Evolutionary conservation across 1,284 basidiomycete genomes (phyloP), one percentile per base, ranked within the genome.

Genomic region (Wallemia ichthyophaga): DNA sequence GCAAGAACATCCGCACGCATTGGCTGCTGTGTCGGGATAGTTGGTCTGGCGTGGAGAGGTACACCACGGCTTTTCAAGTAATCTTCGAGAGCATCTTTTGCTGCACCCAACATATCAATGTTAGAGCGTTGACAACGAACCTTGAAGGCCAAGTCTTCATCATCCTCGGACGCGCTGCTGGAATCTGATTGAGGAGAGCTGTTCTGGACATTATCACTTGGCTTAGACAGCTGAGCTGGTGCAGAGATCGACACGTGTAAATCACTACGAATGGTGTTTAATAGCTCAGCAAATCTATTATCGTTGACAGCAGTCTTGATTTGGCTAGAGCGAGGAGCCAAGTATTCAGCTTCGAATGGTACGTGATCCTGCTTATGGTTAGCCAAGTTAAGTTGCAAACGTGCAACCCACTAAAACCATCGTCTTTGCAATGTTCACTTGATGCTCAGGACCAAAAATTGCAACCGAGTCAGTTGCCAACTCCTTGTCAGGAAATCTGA

Each of bases 401-500:
- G n/a, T n/a, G n/a, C n/a, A n/a, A 72, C 79, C 61, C 69, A 83
- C 84, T 72, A 96, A 73, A 61, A 98, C 75, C 89, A 95, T 95
- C 17, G 91, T 83, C 24, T 85, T 85, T 27, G 92, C 89, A 64
- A 95, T 91, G 69, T 92, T 87, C 17, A 95, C 85, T 70, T 98
- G 92, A 64, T 82, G 85, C 69, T 96, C 91, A 21, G 92, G 92
- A 1, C 92, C 92, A 68, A 89, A 96, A 65, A 98, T 86, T 25
- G 79, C 82, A 48, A 98, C 74, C 27, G 71, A 69, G 61, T 76
- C 75, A 55, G 84, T 88, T 1, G 87, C 91, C 3, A 79, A 81
- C 73, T 95, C 91, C 69, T 89, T 91, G 71, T 91, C 86, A 1
- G 92, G 91, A 76, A 96, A 96, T 58, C 85, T 82, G 56, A 98